Evolutionary conservation across 1,139 yeast species (phyloP).

Genomic region (Meyerozyma smithsonii): DNA sequence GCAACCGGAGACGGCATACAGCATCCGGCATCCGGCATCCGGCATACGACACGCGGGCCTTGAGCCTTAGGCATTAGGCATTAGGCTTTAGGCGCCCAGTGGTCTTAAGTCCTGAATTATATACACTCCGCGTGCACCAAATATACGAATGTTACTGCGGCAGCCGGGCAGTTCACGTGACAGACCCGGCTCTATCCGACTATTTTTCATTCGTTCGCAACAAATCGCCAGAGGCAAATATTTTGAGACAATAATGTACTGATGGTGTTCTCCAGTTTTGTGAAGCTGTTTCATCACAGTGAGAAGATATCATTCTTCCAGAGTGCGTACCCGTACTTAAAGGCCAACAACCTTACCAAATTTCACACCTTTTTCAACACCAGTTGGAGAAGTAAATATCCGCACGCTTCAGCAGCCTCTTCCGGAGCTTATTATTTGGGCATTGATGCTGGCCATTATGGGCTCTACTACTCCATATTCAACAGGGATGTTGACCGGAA

Average conservation of each 20-base stretch:
- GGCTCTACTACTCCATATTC: slow-evolving; percentile 40
- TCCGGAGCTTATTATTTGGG: slow-evolving; percentile 20
- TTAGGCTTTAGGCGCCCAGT: too few relatives aligned
- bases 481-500: slow-evolving; percentile 32
- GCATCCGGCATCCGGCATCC: too few relatives aligned
- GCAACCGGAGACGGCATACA: too few relatives aligned
- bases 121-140: too few relatives aligned
- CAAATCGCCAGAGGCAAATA: background rate
- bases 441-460: slow-evolving; percentile 41
- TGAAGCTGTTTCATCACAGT: slow-evolving; percentile 18
- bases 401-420: slow-evolving; percentile 27
- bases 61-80: too few relatives aligned
- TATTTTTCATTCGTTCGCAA: background rate
- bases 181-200: background rate
- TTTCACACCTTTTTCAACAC: slow-evolving; percentile 19
- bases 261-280: slow-evolving; percentile 25
- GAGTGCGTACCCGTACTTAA: slow-evolving; percentile 34
- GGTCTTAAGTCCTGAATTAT: too few relatives aligned
- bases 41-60: too few relatives aligned
- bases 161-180: background rate
- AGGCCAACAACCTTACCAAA: slow-evolving; percentile 17
- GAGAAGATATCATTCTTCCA: slow-evolving; percentile 36
- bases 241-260: background rate
- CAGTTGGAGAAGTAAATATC: slow-evolving; percentile 26
- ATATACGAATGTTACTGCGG: too few relatives aligned